Evolutionary conservation across 169 alveolate species (phyloP).

Genomic region (Babesia ovis): DNA sequence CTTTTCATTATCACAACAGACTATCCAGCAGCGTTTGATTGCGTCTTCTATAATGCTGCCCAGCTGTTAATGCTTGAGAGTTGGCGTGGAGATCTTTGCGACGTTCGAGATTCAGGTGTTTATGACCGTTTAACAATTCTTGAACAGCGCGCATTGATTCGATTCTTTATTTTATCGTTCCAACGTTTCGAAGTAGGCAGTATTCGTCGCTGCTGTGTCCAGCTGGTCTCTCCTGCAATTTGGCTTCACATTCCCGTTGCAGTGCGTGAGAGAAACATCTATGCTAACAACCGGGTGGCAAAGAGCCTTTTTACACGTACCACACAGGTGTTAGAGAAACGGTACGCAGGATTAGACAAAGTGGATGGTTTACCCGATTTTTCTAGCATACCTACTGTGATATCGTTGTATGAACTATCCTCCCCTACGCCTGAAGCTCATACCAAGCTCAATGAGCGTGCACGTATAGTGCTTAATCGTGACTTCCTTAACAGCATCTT

Average conservation of each 20-base stretch:
- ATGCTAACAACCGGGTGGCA: slow-evolving; percentile 46
- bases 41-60: slow-evolving; percentile 61
- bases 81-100: slow-evolving; percentile 61
- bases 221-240: slow-evolving; percentile 57
- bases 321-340: slow-evolving; percentile 15
- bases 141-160: slow-evolving; percentile 63
- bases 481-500: slow-evolving; percentile 59
- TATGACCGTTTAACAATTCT: slow-evolving; percentile 38
- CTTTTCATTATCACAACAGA: slow-evolving; percentile 15
- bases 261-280: slow-evolving; percentile 46
- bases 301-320: slow-evolving; percentile 36
- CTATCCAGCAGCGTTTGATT: slow-evolving; percentile 42
- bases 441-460: slow-evolving; percentile 28
- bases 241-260: slow-evolving; percentile 61
- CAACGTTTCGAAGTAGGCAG: slow-evolving; percentile 59
- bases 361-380: neutral
- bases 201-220: slow-evolving; percentile 58
- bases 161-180: slow-evolving; percentile 59
- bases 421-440: neutral
- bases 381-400: slow-evolving; percentile 7
- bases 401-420: slow-evolving; percentile 21
- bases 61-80: slow-evolving; percentile 65
- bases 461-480: slow-evolving; percentile 35
- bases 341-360: slow-evolving; percentile 24
- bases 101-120: slow-evolving; percentile 28